Conservation (phyloP, 495 filamentous ascomycete genomes). For the Talaromyces nanjingensis region DNA sequence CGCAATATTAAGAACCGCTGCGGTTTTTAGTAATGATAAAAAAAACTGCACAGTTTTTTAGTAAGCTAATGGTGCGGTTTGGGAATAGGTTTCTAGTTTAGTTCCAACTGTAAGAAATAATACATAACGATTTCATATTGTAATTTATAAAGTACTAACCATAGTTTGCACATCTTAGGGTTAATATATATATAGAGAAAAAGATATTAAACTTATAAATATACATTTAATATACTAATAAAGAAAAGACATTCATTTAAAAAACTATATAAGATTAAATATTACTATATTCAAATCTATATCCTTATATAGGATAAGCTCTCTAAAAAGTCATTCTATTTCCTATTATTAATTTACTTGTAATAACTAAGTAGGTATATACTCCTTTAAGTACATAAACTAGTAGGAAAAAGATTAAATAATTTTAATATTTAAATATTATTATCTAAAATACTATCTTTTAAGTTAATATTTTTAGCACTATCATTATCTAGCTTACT, state of each 20-base stretch:
- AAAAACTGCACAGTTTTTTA: background rate
- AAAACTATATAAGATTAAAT: background rate
- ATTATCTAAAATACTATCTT: too few species aligned
- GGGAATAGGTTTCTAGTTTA: background rate
- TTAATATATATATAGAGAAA: background rate
- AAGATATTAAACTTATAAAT: too few species aligned
- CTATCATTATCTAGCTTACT: too few species aligned
- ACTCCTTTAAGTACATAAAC: background rate
- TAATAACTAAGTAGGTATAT: background rate
- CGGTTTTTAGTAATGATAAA: too few species aligned
- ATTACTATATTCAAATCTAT: background rate
- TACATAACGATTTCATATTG: background rate
- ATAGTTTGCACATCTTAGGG: background rate
- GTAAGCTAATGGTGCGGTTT: background rate
- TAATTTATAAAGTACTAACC: background rate
- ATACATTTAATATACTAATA: too few species aligned
- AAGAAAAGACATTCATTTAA: too few species aligned
- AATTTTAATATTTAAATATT: background rate
- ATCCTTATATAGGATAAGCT: background rate
- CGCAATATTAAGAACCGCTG: too few species aligned
- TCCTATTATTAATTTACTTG: background rate
- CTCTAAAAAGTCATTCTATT: background rate
- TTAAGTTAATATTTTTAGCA: too few species aligned
- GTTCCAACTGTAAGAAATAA: background rate
- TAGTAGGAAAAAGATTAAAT: background rate